Evolutionary conservation across 78 protist genomes (phyloP).

Genomic region (Isochrysis galbana): DNA sequence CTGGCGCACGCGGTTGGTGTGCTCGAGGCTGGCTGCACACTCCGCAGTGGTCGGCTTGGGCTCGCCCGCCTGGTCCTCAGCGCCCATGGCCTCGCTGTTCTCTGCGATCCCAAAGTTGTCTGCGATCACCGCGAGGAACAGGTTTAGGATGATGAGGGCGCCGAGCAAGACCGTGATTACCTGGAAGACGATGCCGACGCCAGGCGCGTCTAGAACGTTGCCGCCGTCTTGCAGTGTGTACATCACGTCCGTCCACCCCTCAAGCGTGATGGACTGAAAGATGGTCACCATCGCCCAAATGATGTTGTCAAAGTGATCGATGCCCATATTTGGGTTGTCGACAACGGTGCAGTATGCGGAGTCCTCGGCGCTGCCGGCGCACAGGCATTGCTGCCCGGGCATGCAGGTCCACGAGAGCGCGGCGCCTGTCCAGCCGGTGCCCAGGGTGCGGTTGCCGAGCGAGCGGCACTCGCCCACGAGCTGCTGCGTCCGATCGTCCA

Average conservation of each 20-base stretch:
- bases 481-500: neutral
- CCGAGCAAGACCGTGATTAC: conserved; percentile 27
- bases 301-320: conserved; percentile 50
- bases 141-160: conserved; percentile 31
- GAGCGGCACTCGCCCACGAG: neutral
- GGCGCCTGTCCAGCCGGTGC: neutral
- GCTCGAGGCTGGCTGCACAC: neutral
- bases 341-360: neutral
- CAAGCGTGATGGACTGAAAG: conserved; percentile 50
- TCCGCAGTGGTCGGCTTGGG: neutral
- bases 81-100: neutral
- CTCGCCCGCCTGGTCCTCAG: neutral
- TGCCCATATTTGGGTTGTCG: neutral
- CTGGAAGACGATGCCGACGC: conserved; percentile 8
- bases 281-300: conserved; percentile 31
- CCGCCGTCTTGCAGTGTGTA: conserved; percentile 5
- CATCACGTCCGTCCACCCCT: conserved; percentile 65
- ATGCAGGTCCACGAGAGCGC: neutral
- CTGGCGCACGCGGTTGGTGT: neutral
- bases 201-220: neutral
- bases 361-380: neutral
- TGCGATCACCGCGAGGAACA: neutral
- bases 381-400: neutral
- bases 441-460: neutral
- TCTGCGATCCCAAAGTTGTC: neutral